Conservation (phyloP, 1,139 yeast genomes). For the Meyerozyma guilliermondii region DNA sequence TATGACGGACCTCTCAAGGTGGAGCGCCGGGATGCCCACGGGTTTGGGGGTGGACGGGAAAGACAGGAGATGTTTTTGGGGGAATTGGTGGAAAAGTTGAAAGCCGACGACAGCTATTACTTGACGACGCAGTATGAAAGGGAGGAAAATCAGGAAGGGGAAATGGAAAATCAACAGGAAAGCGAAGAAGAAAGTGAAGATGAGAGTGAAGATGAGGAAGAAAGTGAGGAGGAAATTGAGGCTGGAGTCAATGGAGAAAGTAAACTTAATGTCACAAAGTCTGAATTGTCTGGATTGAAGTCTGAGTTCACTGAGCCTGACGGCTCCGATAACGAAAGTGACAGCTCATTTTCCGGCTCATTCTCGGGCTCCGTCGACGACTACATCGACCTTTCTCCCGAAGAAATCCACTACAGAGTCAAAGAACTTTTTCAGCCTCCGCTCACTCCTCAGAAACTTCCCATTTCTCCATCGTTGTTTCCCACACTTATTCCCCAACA, state of each 20-base stretch:
- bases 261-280: too few relatives aligned
- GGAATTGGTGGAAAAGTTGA: conserved; percentile 40
- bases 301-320: too few relatives aligned
- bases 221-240: conserved; percentile 9
- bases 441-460: conserved; percentile 34
- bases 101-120: conserved; percentile 44
- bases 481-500: conserved; percentile 55
- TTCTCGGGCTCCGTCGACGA: neutral
- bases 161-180: conserved; percentile 20
- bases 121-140: conserved; percentile 60
- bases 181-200: conserved; percentile 14
- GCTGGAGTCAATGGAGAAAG: too few relatives aligned
- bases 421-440: conserved; percentile 59
- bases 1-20: conserved; percentile 41
- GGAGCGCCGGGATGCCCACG: conserved; percentile 51
- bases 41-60: conserved; percentile 60
- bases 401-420: conserved; percentile 20
- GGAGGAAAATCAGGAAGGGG: conserved; percentile 8
- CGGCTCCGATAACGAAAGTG: conserved; percentile 14
- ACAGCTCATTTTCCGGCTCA: neutral
- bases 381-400: conserved; percentile 8
- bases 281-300: too few relatives aligned
- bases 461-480: conserved; percentile 39
- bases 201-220: conserved; percentile 6
- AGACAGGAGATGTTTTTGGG: conserved; percentile 44